Percentiles rank a stretch among this genome's conserved stretches.
Evolutionary conservation across 352 stramenopile species (phyloP).

Genomic region (Pythium inflatum): DNA sequence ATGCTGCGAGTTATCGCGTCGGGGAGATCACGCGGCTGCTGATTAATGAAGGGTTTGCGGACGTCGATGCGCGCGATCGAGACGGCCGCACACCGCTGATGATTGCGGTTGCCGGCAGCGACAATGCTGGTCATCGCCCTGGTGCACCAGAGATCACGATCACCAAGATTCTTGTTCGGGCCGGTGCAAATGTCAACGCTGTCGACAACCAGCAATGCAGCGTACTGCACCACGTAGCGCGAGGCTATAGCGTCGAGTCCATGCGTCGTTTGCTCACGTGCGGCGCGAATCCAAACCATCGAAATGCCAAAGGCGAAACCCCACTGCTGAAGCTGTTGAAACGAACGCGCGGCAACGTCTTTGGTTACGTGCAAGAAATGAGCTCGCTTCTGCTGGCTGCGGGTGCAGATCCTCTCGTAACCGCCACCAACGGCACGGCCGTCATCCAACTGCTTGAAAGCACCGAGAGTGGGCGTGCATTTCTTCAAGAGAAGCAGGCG

Average conservation of each 20-base stretch:
- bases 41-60: not conserved
- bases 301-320: not conserved
- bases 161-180: not conserved
- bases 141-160: not conserved
- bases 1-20: too few relatives aligned
- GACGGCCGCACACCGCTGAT: conserved; percentile 1
- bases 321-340: not conserved
- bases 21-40: not conserved
- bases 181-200: not conserved
- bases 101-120: not conserved
- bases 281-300: not conserved
- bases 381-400: not conserved
- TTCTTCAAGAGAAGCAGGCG: too few relatives aligned
- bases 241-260: not conserved
- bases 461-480: not conserved
- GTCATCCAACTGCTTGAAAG: not conserved
- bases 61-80: conserved; percentile 5
- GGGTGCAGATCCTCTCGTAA: not conserved
- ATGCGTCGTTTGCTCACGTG: conserved; percentile 6
- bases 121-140: not conserved
- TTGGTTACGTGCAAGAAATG: not conserved
- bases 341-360: not conserved
- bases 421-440: not conserved
- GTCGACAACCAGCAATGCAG: conserved; percentile 1
- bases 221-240: conserved; percentile 9